Evolutionary conservation across 2,329 filamentous ascomycete genomes (phyloP).

Genomic region (Endothia cerciana): DNA sequence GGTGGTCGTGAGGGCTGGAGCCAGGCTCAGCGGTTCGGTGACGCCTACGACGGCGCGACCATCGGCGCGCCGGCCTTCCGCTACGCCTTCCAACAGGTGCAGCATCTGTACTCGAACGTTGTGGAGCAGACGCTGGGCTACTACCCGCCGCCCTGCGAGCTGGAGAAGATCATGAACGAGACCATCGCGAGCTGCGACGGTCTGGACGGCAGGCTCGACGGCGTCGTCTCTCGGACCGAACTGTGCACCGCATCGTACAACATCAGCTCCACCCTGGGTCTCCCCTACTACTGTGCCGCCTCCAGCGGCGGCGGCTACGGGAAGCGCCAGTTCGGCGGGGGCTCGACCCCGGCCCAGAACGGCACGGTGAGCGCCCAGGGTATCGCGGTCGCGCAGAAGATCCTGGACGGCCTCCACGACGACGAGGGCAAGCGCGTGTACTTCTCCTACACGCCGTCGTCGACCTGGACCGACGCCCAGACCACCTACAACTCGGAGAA

Average conservation of each 20-base stretch:
- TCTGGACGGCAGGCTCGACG: constrained; percentile 21
- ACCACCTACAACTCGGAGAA: constrained; percentile 38
- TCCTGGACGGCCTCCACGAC: constrained; percentile 41
- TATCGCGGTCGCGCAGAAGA: constrained; percentile 35
- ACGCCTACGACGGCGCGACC: constrained; percentile 49
- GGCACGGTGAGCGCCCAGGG: constrained; percentile 27
- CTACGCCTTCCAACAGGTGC: constrained; percentile 42
- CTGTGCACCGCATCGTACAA: constrained; percentile 49
- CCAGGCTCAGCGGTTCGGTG: constrained; percentile 44
- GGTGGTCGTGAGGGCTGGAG: constrained; percentile 55
- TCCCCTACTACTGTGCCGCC: constrained; percentile 36
- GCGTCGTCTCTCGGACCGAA: constrained; percentile 28
- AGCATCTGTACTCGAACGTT: constrained; percentile 33
- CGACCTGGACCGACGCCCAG: constrained; percentile 39
- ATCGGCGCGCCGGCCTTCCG: constrained; percentile 52
- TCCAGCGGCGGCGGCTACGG: neutral
- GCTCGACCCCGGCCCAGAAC: constrained; percentile 15
- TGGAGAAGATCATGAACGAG: constrained; percentile 29
- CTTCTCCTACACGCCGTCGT: constrained; percentile 39
- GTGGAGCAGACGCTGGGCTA: constrained; percentile 48
- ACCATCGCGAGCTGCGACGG: constrained; percentile 23
- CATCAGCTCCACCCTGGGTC: constrained; percentile 49
- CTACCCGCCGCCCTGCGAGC: constrained; percentile 43
- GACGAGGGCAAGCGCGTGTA: constrained; percentile 42
- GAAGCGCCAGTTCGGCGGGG: constrained; percentile 23